These are phyloP conservation scores for Mycena leptocephala DNA, from an alignment of 768 basidiomycete species.

Conservation along the genomic window DNA sequence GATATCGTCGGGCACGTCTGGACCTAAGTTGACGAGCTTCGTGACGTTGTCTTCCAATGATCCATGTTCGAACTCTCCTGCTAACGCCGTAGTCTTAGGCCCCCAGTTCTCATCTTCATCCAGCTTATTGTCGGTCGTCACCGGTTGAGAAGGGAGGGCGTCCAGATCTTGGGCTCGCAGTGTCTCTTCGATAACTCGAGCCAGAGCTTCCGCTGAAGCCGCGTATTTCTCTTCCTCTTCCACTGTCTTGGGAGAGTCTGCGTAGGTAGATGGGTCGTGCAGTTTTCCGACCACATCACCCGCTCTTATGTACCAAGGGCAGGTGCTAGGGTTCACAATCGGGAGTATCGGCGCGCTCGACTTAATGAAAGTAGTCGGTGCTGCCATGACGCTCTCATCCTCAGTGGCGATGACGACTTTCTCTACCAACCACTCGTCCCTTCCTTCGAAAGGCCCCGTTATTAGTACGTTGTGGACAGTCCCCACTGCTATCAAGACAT, in stretches of 20 bases:
- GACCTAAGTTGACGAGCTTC: neutral
- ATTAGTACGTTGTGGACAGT: conserved; percentile 18
- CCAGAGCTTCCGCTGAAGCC: neutral
- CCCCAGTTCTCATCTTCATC: neutral
- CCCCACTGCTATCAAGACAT: too few relatives aligned
- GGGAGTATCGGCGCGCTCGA: conserved; percentile 5
- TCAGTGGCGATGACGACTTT: neutral
- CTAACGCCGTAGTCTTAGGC: neutral
- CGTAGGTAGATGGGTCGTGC: neutral
- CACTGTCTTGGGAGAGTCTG: neutral
- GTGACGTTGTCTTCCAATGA: neutral
- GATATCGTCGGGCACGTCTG: neutral
- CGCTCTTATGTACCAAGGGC: conserved; percentile 20
- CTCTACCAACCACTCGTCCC: too few relatives aligned
- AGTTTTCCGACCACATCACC: conserved; percentile 31
- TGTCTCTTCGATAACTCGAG: too few relatives aligned
- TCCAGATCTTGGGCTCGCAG: too few relatives aligned
- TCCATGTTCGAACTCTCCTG: too few relatives aligned
- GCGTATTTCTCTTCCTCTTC: neutral
- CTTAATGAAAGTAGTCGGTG: neutral
- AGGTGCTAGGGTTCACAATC: conserved; percentile 30
- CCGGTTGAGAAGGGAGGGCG: too few relatives aligned
- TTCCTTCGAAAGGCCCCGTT: conserved; percentile 6
- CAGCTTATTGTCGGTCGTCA: neutral
- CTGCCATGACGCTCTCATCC: neutral